Evolutionary conservation across 352 stramenopile species (phyloP).

Genomic region (Peronospora farinosa): DNA sequence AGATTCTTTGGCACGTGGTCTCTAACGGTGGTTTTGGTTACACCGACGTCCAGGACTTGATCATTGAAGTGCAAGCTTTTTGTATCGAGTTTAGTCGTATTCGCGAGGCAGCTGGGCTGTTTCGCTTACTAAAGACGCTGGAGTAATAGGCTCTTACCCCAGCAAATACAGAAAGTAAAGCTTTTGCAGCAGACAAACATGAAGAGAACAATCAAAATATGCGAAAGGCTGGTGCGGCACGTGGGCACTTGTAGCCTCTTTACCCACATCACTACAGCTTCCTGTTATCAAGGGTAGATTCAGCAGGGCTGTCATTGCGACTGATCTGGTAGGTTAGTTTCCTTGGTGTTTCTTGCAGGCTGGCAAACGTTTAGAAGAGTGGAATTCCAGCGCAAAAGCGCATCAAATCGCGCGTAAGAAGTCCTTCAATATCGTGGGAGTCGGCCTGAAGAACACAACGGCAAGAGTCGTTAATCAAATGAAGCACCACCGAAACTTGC

Average conservation of each 20-base stretch:
- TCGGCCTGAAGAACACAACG: slow-evolving; percentile 35
- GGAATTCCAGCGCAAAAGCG: slow-evolving; percentile 63
- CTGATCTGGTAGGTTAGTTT: slow-evolving; percentile 2
- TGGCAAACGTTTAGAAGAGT: slow-evolving; percentile 39
- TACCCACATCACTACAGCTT: slow-evolving; percentile 5
- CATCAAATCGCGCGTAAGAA: slow-evolving; percentile 80
- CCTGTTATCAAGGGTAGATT: slow-evolving; percentile 9
- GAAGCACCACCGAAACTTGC: background rate
- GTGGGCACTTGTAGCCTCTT: slow-evolving; percentile 24
- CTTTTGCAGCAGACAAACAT: slow-evolving; percentile 14
- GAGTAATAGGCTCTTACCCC: slow-evolving; percentile 66
- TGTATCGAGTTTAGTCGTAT: slow-evolving; percentile 99
- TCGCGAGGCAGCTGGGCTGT: slow-evolving; percentile 93
- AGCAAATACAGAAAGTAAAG: slow-evolving; percentile 24
- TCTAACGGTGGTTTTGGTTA: slow-evolving; percentile 19
- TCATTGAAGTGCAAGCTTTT: slow-evolving; percentile 98
- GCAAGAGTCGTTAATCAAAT: slow-evolving; percentile 9
- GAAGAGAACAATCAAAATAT: slow-evolving; percentile 18
- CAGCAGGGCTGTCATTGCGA: background rate
- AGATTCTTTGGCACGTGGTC: background rate
- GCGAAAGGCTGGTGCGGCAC: slow-evolving; percentile 18
- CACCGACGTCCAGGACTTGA: slow-evolving; percentile 86
- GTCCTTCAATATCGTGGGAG: slow-evolving; percentile 70
- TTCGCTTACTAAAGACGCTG: slow-evolving; percentile 95
- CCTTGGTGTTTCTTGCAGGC: background rate